These are phyloP conservation scores for Phialemoniopsis sp. DNA, from an alignment of 2,329 filamentous ascomycete genomes.

Conservation along the genomic window DNA sequence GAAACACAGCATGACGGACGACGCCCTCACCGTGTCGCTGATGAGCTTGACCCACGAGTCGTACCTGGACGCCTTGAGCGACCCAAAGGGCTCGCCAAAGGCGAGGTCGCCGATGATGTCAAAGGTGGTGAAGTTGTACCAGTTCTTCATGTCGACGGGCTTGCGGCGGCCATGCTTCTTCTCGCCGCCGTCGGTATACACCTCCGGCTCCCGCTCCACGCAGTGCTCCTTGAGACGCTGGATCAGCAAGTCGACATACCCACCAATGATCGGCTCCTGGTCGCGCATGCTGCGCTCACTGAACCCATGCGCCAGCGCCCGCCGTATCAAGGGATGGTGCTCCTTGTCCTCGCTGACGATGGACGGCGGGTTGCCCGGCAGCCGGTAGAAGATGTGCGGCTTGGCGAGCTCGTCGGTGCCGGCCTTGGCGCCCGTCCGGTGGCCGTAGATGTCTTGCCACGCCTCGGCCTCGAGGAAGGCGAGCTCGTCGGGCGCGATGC, in stretches of 20 bases:
- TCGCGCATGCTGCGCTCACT: slow-evolving; percentile 30
- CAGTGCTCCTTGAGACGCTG: slow-evolving; percentile 18
- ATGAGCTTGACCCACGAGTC: slow-evolving; percentile 20
- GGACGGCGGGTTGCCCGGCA: slow-evolving; percentile 21
- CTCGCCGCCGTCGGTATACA: neutral
- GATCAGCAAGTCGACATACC: slow-evolving; percentile 30
- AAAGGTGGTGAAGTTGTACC: slow-evolving; percentile 29
- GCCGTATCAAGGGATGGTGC: slow-evolving; percentile 24
- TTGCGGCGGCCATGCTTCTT: neutral
- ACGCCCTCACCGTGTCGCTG: slow-evolving; percentile 11
- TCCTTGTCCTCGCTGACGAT: slow-evolving; percentile 11
- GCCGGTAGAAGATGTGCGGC: slow-evolving; percentile 21
- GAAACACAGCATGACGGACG: slow-evolving; percentile 2
- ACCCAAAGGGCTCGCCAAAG: slow-evolving; percentile 37
- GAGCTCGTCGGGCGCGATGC: slow-evolving; percentile 40
- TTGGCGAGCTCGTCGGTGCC: slow-evolving; percentile 8
- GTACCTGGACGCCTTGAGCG: slow-evolving; percentile 19
- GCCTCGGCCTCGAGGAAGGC: slow-evolving; percentile 34
- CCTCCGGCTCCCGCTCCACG: slow-evolving; percentile 1
- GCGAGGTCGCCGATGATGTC: slow-evolving; percentile 37
- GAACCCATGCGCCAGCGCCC: slow-evolving; percentile 33
- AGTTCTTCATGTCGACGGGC: slow-evolving; percentile 7
- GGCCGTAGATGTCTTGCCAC: slow-evolving; percentile 32
- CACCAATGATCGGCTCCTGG: slow-evolving; percentile 32
- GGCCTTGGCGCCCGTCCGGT: slow-evolving; percentile 23